A percentile compares a stretch with the other conserved stretches of the same genome.
Conservation (phyloP, 768 basidiomycete species). For the Russula vinacea region DNA sequence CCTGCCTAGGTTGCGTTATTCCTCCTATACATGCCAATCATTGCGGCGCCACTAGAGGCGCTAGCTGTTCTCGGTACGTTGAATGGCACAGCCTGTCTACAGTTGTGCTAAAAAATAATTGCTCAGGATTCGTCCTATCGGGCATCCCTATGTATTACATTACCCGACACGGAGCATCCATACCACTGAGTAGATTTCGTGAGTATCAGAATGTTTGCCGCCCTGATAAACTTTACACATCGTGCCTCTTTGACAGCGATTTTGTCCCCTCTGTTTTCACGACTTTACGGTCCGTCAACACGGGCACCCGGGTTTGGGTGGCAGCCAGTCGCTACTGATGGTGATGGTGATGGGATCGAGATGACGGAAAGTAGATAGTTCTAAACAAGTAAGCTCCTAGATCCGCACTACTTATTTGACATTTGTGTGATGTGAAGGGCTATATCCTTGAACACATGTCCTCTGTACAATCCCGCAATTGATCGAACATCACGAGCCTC, state of each 20-base stretch:
- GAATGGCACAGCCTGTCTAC: constrained; percentile 13
- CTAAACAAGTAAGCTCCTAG: not conserved
- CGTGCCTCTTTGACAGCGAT: constrained; percentile 38
- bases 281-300: constrained; percentile 49
- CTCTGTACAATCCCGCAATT: not conserved
- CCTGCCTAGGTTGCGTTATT: constrained; percentile 72
- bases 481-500: no score
- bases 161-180: constrained; percentile 51
- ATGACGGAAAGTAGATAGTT: constrained; percentile 46
- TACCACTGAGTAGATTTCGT: constrained; percentile 37
- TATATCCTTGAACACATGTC: not conserved
- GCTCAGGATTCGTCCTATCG: constrained; percentile 66
- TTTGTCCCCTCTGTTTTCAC: constrained; percentile 43
- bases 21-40: constrained; percentile 88
- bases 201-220: constrained; percentile 4
- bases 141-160: constrained; percentile 84
- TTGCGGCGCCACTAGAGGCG: constrained; percentile 89
- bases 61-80: constrained; percentile 76
- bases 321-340: constrained; percentile 71
- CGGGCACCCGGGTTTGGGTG: constrained; percentile 56
- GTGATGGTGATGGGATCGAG: constrained; percentile 69
- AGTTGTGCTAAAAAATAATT: constrained; percentile 8
- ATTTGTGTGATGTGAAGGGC: not conserved
- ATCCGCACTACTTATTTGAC: not conserved
- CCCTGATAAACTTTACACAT: constrained; percentile 19